A percentile compares a stretch with the other conserved stretches of the same genome.
phyloP scores from a whole-genome alignment of 1,284 basidiomycete genomes.

The Cutaneotrichosporon sp. region DNA sequence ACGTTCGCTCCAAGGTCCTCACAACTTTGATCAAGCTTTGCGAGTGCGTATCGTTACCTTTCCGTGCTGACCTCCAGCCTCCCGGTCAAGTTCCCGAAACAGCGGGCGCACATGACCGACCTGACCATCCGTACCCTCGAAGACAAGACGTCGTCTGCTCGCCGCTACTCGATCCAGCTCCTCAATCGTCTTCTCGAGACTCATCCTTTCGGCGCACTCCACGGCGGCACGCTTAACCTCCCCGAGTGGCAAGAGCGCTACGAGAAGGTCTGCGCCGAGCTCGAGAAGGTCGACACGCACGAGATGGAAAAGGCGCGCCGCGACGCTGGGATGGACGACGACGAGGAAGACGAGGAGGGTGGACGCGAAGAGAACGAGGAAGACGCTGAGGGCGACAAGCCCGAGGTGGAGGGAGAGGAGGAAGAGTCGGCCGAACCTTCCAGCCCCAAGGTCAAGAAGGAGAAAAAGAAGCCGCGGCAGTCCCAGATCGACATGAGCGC shows the following conservation, averaged over 20 bases:
- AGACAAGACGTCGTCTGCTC: conserved; percentile 83
- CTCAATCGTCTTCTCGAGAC: conserved; percentile 74
- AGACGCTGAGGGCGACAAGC: conserved; percentile 32
- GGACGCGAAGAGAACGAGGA: conserved; percentile 25
- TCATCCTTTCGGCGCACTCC: conserved; percentile 80
- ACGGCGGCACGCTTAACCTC: conserved; percentile 74
- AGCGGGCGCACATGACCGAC: conserved; percentile 69
- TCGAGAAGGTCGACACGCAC: conserved; percentile 59
- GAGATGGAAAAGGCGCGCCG: conserved; percentile 46
- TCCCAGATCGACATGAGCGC: conserved; percentile 59
- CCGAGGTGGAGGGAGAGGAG: conserved; percentile 41
- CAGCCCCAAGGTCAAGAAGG: conserved; percentile 38
- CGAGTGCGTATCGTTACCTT: conserved; percentile 50
- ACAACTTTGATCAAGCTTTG: conserved; percentile 64
- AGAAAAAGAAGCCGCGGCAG: conserved; percentile 54
- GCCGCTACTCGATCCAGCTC: conserved; percentile 76
- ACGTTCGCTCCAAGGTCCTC: conserved; percentile 85
- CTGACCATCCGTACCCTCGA: conserved; percentile 74
- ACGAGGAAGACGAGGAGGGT: conserved; percentile 51
- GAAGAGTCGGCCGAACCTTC: conserved; percentile 6
- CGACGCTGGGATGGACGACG: conserved; percentile 47
- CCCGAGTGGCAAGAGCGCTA: conserved; percentile 72
- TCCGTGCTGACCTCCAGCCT: conserved; percentile 52
- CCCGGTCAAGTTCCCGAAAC: conserved; percentile 77
- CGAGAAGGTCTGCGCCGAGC: conserved; percentile 53